Evolutionary conservation across 2,329 filamentous ascomycete species (phyloP), one percentile per base, ranked within the genome.

Genomic region (Hymenoscyphus albidus): DNA sequence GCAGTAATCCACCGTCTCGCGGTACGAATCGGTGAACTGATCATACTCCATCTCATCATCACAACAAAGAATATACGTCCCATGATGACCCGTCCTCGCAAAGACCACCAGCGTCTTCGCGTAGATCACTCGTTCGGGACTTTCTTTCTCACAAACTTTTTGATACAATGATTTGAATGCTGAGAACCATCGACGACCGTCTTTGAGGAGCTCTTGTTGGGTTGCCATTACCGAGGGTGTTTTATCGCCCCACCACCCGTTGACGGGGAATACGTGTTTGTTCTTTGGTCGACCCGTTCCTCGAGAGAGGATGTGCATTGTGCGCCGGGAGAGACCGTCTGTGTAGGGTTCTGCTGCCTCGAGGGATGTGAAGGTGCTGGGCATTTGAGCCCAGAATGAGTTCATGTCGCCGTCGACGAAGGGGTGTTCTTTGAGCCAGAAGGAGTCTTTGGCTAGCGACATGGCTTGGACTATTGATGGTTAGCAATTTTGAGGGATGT

Each of bases 41-140:
- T 70, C 68, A 32, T 70, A 67, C 3, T 67, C 64, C 48, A 59
- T 62, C 35, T 70, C 68, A 51, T 70, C 68, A 35, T 51, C 51
- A 6, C 59, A 64, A 56, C 66, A 70, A 32, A 67, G 62, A 40
- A 63, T 63, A 7, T 65, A 65, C 31, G 65, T 57, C 12, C 65
- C 63, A 31, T 38, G 62, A 5, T 38, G 38, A 5, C 59, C 48
- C 44, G 85, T 84, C 71, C 87, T 84, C 39, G 87, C 84, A 3
- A 83, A 84, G 14, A 62, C 38, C 2, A 87, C 76, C 3, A 83
- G 80, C 1, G 62, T 42, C 22, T 61, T 62, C 2, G 59, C 51
- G 31, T 64, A 64, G 1, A 64, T 58, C 12, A 68, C 27, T 14
- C 54, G 35, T 35, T 62, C 60, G 7, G 31, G 51, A 31, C 9